Evolutionary conservation across 371 early-diverging fungal genomes (phyloP).

Genomic region (Mortierella sp.): DNA sequence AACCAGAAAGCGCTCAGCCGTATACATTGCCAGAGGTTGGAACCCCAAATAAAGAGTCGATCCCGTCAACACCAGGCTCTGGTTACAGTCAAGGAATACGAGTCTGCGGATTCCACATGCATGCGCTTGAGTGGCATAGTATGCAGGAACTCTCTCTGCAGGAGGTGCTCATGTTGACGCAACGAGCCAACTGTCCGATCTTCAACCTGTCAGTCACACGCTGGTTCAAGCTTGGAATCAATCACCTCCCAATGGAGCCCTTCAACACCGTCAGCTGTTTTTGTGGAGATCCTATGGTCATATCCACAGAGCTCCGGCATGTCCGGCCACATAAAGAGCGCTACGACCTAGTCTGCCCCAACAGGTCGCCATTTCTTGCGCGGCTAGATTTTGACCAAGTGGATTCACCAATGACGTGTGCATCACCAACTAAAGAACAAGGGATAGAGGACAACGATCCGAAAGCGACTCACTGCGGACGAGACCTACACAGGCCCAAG

Average conservation of each 20-base stretch:
- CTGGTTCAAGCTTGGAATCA: constrained; percentile 24
- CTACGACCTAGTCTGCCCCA: constrained; percentile 20
- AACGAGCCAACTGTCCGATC: constrained; percentile 30
- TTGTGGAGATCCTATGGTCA: constrained; percentile 30
- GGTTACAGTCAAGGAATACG: background rate
- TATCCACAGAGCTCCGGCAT: constrained; percentile 10
- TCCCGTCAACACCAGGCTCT: background rate
- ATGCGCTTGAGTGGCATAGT: constrained; percentile 41
- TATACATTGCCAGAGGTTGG: too few relatives aligned
- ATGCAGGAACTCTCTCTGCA: constrained; percentile 3
- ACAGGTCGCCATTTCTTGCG: background rate
- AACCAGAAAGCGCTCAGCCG: background rate
- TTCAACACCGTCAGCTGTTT: constrained; percentile 24
- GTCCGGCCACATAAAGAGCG: background rate
- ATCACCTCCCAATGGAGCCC: constrained; percentile 17
- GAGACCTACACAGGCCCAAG: background rate
- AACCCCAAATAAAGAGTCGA: too few relatives aligned
- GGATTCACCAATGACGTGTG: too few relatives aligned
- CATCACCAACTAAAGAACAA: too few relatives aligned
- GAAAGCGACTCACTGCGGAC: background rate
- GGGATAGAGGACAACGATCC: background rate
- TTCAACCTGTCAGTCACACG: constrained; percentile 42
- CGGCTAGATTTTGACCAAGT: too few relatives aligned
- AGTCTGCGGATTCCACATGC: constrained; percentile 51
- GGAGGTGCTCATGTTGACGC: background rate